phyloP scores from a whole-genome alignment of 2,329 filamentous ascomycete species.

The Apiospora kogelbergensis region DNA sequence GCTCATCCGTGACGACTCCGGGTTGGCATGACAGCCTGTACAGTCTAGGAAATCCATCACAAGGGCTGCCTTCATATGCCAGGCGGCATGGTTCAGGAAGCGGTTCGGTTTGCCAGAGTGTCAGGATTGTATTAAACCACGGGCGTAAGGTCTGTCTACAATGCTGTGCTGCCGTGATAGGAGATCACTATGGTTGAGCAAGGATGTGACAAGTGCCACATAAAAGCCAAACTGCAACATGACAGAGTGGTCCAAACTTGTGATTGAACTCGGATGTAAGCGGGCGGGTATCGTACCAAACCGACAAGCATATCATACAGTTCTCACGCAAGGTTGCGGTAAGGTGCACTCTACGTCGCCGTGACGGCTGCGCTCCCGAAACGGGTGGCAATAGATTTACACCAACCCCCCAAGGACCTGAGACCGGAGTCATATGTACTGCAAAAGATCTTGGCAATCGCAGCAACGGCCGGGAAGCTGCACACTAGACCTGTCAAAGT shows the following conservation, averaged over 20 bases:
- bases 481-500: slow-evolving; percentile 23
- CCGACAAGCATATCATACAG: background rate
- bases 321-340: background rate
- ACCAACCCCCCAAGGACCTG: background rate
- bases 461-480: slow-evolving; percentile 13
- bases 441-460: background rate
- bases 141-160: background rate
- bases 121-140: background rate
- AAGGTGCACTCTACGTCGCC: background rate
- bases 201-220: slow-evolving; percentile 7
- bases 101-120: background rate
- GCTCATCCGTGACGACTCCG: background rate
- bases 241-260: background rate
- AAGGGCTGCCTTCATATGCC: background rate
- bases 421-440: background rate
- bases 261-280: slow-evolving; percentile 4
- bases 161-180: slow-evolving; percentile 3
- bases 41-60: background rate
- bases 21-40: background rate
- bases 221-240: background rate
- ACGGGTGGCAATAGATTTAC: background rate
- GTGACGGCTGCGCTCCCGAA: background rate
- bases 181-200: background rate
- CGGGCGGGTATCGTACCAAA: background rate
- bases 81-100: background rate